phyloP scores from a whole-genome alignment of 768 basidiomycete species.

The Agrocybe chaxingu region DNA sequence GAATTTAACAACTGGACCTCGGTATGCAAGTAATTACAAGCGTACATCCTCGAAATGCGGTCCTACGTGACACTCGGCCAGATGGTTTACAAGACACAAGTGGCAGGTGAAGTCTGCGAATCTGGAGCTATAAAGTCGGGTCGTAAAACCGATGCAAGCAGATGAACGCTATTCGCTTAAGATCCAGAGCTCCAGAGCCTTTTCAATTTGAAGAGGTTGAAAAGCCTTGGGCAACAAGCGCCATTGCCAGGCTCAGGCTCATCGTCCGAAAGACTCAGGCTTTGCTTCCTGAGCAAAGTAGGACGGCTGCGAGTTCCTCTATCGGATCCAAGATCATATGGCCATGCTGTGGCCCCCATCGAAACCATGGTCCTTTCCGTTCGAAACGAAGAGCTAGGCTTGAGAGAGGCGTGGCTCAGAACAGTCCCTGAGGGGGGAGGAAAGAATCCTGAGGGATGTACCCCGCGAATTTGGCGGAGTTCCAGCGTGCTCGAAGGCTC shows the following conservation, averaged over 20 bases:
- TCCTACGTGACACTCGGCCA: too few relatives aligned
- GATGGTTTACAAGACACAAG: too few relatives aligned
- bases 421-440: not conserved
- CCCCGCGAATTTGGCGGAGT: not conserved
- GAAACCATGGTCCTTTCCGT: constrained; percentile 34
- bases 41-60: too few relatives aligned
- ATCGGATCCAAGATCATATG: constrained; percentile 20
- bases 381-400: constrained; percentile 29
- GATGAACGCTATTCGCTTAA: not conserved
- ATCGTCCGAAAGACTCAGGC: not conserved
- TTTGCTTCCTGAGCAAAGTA: constrained; percentile 15
- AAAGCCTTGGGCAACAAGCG: constrained; percentile 14
- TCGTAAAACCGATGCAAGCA: too few relatives aligned
- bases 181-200: constrained; percentile 18
- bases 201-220: constrained; percentile 5
- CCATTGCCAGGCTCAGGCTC: not conserved
- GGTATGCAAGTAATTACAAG: too few relatives aligned
- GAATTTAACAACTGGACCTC: too few relatives aligned
- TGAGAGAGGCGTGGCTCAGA: constrained; percentile 16
- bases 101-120: too few relatives aligned
- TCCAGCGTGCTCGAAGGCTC: not conserved
- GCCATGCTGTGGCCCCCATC: constrained; percentile 28
- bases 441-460: not conserved
- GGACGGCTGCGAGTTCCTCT: constrained; percentile 12
- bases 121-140: too few relatives aligned